These are phyloP conservation scores for Chlamydomonas sp. DNA, from an alignment of 139 green algal genomes.

Conservation along the genomic window DNA sequence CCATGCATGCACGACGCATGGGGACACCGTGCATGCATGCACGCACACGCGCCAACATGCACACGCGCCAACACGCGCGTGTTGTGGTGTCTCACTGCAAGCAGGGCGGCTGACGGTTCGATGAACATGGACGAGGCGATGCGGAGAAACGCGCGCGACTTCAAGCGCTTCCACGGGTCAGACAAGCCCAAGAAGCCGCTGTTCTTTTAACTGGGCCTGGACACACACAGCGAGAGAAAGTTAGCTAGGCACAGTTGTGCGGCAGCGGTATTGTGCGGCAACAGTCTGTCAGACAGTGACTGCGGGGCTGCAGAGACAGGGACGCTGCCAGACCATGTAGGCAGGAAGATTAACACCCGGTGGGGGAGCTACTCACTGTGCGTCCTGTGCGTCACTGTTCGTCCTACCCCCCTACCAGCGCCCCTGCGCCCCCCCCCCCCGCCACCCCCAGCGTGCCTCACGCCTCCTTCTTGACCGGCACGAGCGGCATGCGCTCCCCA, in stretches of 20 bases:
- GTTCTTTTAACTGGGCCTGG: slow-evolving; percentile 34
- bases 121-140: slow-evolving; percentile 55
- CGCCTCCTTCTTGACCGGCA: slow-evolving; percentile 4
- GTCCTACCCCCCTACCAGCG: too few species aligned
- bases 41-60: not conserved
- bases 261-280: too few species aligned
- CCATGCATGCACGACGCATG: not conserved
- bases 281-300: too few species aligned
- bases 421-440: too few species aligned
- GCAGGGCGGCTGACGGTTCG: slow-evolving; percentile 58
- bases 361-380: too few species aligned
- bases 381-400: too few species aligned
- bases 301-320: too few species aligned
- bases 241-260: too few species aligned
- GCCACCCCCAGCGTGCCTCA: too few species aligned
- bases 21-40: not conserved
- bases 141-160: slow-evolving; percentile 29
- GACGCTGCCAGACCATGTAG: too few species aligned
- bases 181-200: slow-evolving; percentile 28
- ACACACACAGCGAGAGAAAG: too few species aligned
- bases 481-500: not conserved
- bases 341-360: too few species aligned
- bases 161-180: slow-evolving; percentile 36
- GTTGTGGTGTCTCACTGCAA: not conserved
- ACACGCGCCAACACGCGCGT: not conserved